phyloP scores from a whole-genome alignment of 495 filamentous ascomycete genomes.

The Penicillium robsamsonii region DNA sequence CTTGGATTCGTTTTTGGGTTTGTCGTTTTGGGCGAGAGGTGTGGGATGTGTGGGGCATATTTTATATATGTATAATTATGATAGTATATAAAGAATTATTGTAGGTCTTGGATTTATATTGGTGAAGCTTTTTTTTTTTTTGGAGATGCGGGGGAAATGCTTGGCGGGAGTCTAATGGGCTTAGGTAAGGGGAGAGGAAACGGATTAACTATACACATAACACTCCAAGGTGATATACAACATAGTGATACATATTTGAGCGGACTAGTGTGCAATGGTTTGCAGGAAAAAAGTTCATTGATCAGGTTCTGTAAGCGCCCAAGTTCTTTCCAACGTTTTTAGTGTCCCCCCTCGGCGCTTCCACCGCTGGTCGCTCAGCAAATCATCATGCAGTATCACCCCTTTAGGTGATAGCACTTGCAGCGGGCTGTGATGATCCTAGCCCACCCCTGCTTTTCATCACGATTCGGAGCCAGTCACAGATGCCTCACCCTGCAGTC shows the following conservation, averaged over 20 bases:
- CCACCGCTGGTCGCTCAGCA: slow-evolving; percentile 6
- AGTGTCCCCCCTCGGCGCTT: slow-evolving; percentile 13
- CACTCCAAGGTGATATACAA: not conserved
- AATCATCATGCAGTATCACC: slow-evolving; percentile 11
- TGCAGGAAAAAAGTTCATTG: not conserved
- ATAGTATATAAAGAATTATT: not conserved
- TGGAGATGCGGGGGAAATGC: slow-evolving; percentile 11
- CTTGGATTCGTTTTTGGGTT: slow-evolving; percentile 42
- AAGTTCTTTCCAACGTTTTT: slow-evolving; percentile 2
- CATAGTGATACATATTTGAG: not conserved
- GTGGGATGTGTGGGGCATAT: slow-evolving; percentile 52
- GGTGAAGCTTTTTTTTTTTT: slow-evolving; percentile 7
- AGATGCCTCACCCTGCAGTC: slow-evolving; percentile 28
- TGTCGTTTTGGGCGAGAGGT: slow-evolving; percentile 41
- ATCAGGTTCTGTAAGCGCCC: slow-evolving; percentile 10
- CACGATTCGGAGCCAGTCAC: slow-evolving; percentile 16
- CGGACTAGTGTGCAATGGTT: not conserved
- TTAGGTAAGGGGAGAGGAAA: not conserved
- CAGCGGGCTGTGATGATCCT: slow-evolving; percentile 13
- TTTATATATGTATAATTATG: not conserved
- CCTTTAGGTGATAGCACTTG: slow-evolving; percentile 15
- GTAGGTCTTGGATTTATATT: not conserved
- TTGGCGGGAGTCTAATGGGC: slow-evolving; percentile 3
- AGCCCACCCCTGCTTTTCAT: slow-evolving; percentile 17
- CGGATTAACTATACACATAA: no score